phyloP scores from a whole-genome alignment of 768 basidiomycete species.

The Termitomyces bulborhizus region DNA sequence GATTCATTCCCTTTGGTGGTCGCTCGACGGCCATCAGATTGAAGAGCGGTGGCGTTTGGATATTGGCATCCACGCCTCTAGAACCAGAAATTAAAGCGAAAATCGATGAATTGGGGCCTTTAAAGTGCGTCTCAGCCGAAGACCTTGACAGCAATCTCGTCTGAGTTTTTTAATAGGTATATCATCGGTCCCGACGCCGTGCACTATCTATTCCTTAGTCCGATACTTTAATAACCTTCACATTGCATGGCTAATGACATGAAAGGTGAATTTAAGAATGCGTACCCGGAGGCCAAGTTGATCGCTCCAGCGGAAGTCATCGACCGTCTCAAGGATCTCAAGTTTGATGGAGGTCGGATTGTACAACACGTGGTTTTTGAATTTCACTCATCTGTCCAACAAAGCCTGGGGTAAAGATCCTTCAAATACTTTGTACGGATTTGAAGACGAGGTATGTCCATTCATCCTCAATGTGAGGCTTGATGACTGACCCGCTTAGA shows the following conservation, averaged over 20 bases:
- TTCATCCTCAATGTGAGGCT: background rate
- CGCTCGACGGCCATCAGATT: constrained; percentile 74
- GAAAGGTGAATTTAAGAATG: constrained; percentile 51
- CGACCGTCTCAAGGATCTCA: constrained; percentile 42
- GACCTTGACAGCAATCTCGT: background rate
- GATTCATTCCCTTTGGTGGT: constrained; percentile 66
- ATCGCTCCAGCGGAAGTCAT: constrained; percentile 52
- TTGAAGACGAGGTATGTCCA: constrained; percentile 49
- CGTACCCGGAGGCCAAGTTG: constrained; percentile 59
- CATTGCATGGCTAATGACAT: background rate
- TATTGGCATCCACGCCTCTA: constrained; percentile 70
- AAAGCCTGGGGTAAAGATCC: constrained; percentile 50
- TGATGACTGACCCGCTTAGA: constrained; percentile 18
- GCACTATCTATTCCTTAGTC: constrained; percentile 53
- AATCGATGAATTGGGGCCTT: constrained; percentile 56
- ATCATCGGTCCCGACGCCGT: constrained; percentile 49
- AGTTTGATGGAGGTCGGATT: constrained; percentile 53
- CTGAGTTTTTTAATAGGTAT: constrained; percentile 28
- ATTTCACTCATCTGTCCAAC: background rate
- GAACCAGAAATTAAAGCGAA: constrained; percentile 54
- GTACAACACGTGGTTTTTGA: background rate
- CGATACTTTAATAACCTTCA: constrained; percentile 1
- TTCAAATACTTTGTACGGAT: constrained; percentile 56
- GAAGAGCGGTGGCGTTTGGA: constrained; percentile 58
- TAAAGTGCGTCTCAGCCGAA: constrained; percentile 41